phyloP scores from a whole-genome alignment of 495 filamentous ascomycete species.

The Tuber brumale region DNA sequence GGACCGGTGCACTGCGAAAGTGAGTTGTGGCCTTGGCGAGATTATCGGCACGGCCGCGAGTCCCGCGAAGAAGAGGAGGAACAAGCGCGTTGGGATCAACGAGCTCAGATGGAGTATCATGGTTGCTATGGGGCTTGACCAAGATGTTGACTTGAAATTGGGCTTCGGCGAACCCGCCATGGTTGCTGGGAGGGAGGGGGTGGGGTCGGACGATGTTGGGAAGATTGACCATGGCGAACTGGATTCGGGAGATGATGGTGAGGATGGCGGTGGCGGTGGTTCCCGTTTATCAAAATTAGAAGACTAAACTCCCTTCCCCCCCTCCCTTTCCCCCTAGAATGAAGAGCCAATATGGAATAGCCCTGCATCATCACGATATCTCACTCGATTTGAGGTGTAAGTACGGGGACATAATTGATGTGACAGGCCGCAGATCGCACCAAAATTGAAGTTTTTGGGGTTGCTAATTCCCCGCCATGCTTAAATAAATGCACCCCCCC shows the following conservation, averaged over 20 bases:
- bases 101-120: conserved; percentile 40
- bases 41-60: conserved; percentile 50
- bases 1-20: conserved; percentile 22
- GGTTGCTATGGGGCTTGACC: conserved; percentile 37
- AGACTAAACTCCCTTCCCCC: not conserved
- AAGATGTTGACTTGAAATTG: not conserved
- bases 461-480: too few species aligned
- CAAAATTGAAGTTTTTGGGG: too few species aligned
- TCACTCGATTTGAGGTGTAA: not conserved
- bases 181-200: not conserved
- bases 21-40: conserved; percentile 48
- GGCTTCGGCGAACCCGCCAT: not conserved
- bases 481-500: too few species aligned
- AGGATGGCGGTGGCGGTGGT: not conserved
- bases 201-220: not conserved
- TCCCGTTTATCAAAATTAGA: not conserved
- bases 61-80: conserved; percentile 17
- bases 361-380: not conserved
- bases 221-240: not conserved
- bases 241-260: not conserved
- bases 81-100: conserved; percentile 33
- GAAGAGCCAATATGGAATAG: not conserved
- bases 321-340: not conserved
- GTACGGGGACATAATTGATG: not conserved
- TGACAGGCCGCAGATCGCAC: too few species aligned